phyloP scores from a whole-genome alignment of 2,329 filamentous ascomycete genomes.

The Bipolaris cookei region DNA sequence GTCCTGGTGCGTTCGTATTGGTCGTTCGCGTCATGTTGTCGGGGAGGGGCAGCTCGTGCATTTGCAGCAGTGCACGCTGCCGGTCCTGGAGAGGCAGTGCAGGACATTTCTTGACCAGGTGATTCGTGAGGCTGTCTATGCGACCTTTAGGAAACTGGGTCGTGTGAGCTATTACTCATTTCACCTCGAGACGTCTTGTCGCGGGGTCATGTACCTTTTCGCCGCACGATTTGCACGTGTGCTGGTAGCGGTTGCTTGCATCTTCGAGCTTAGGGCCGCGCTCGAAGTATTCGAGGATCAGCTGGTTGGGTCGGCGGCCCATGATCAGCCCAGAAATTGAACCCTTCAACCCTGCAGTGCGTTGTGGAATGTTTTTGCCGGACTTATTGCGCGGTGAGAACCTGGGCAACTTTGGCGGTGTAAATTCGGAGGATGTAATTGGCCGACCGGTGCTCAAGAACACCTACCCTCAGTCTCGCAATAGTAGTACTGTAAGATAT shows the following conservation, averaged over 20 bases:
- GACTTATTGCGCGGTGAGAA: conserved; percentile 17
- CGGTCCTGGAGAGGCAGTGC: conserved; percentile 76
- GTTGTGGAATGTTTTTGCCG: conserved; percentile 17
- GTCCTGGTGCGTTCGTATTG: conserved; percentile 16
- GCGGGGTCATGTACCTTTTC: conserved; percentile 62
- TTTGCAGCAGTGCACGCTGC: conserved; percentile 73
- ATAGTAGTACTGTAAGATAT: neutral
- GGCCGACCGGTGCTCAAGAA: neutral
- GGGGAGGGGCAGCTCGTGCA: conserved; percentile 68
- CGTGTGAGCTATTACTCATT: conserved; percentile 30
- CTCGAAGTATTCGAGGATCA: conserved; percentile 88
- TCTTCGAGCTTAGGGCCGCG: conserved; percentile 85
- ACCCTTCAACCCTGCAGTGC: conserved; percentile 10
- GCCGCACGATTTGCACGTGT: conserved; percentile 87
- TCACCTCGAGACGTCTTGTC: conserved; percentile 15
- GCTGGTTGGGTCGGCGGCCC: conserved; percentile 82
- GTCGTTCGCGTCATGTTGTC: conserved; percentile 44
- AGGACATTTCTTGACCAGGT: conserved; percentile 86
- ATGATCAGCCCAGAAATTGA: conserved; percentile 54
- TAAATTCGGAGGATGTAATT: neutral
- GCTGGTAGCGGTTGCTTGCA: conserved; percentile 88
- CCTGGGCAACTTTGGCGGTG: conserved; percentile 8
- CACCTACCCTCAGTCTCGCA: neutral
- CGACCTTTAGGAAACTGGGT: conserved; percentile 80
- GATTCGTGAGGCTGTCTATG: conserved; percentile 79